Percentiles rank a stretch among this genome's conserved stretches.
Conservation (phyloP, 306 rosid genomes). For the Rosa lucieae region DNA sequence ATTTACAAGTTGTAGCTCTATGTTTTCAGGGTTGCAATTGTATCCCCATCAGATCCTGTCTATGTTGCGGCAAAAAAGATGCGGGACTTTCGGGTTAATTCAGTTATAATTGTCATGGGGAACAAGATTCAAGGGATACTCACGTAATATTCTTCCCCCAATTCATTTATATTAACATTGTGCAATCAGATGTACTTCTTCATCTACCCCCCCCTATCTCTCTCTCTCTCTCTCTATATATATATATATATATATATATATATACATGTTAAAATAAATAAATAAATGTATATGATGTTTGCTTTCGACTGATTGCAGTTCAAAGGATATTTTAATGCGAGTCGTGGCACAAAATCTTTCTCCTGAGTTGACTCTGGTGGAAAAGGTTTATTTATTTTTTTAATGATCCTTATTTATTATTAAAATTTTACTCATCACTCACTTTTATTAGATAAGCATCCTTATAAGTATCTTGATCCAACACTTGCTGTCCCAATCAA, state of each 20-base stretch:
- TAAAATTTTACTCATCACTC: background rate
- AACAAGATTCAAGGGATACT: conserved; percentile 92
- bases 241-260: conserved; percentile 3
- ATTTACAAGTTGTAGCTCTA: conserved; percentile 59
- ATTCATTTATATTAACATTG: background rate
- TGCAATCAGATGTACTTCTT: conserved; percentile 1
- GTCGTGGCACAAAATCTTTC: conserved; percentile 85
- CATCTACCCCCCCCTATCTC: background rate
- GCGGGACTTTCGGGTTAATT: conserved; percentile 81
- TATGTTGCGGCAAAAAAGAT: conserved; percentile 83
- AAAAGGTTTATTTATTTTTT: conserved; percentile 45
- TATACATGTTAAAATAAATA: background rate
- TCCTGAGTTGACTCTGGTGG: conserved; percentile 91
- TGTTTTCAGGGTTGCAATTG: conserved; percentile 77
- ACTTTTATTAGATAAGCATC: background rate
- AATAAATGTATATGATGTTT: conserved; percentile 11
- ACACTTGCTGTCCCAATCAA: conserved; percentile 2
- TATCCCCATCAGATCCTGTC: conserved; percentile 83
- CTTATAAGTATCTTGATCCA: background rate
- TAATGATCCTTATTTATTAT: background rate
- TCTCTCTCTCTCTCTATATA: background rate
- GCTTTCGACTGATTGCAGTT: conserved; percentile 51
- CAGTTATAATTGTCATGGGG: conserved; percentile 63
- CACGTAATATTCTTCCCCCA: conserved; percentile 54
- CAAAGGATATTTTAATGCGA: conserved; percentile 95